These are phyloP conservation scores for Neltuma alba DNA, from an alignment of 306 rosid species.

Conservation along the genomic window DNA sequence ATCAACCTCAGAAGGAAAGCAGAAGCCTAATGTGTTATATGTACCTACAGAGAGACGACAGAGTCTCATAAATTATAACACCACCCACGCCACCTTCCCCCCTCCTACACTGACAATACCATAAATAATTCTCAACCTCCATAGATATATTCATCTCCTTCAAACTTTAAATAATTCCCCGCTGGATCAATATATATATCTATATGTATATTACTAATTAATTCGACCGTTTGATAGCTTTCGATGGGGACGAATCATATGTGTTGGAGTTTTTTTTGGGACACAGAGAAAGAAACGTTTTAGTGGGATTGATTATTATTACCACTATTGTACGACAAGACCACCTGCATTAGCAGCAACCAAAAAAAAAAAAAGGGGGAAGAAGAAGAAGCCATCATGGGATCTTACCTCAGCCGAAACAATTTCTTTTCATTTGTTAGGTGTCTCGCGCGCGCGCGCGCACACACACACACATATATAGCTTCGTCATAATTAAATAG, in stretches of 20 bases:
- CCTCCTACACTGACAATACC: constrained; percentile 49
- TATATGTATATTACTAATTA: too few relatives aligned
- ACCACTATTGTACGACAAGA: constrained; percentile 35
- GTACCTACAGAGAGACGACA: background rate
- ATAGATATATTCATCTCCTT: background rate
- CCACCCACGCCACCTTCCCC: constrained; percentile 55
- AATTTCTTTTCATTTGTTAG: background rate
- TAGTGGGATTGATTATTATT: constrained; percentile 30
- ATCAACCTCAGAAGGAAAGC: constrained; percentile 26
- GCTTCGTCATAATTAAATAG: background rate
- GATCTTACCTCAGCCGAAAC: constrained; percentile 16
- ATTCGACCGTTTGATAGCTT: constrained; percentile 5
- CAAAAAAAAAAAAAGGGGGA: background rate
- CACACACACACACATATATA: background rate
- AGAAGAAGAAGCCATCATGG: background rate
- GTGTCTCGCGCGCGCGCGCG: too few relatives aligned
- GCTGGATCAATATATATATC: background rate
- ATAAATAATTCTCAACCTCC: constrained; percentile 39
- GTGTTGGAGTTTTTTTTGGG: background rate
- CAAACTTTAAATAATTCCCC: constrained; percentile 9
- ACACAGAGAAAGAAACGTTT: background rate
- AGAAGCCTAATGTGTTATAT: constrained; percentile 38
- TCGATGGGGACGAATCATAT: constrained; percentile 12
- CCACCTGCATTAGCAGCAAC: too few relatives aligned
- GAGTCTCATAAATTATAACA: constrained; percentile 50